Evolutionary conservation across 768 basidiomycete genomes (phyloP).

Genomic region (Leucocoprinus leucothites): DNA sequence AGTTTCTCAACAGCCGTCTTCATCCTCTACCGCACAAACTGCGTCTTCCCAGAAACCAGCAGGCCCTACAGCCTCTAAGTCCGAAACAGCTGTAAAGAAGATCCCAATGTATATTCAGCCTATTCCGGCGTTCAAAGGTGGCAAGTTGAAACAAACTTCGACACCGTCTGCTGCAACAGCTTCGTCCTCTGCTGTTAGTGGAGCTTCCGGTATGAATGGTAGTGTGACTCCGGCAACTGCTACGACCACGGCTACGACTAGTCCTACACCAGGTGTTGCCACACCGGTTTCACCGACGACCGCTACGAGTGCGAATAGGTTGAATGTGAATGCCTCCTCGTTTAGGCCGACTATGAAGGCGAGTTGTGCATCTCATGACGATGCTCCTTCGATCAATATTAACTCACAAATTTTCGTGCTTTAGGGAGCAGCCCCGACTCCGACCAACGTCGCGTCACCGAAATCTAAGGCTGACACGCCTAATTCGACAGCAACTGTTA

Average conservation of each 20-base stretch:
- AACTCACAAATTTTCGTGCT: constrained; percentile 20
- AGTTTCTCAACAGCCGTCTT: constrained; percentile 8
- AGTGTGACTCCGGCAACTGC: constrained; percentile 20
- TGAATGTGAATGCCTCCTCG: constrained; percentile 88
- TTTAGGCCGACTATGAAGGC: constrained; percentile 90
- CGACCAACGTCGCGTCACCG: constrained; percentile 41
- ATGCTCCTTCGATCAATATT: constrained; percentile 56
- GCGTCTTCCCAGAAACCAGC: constrained; percentile 23
- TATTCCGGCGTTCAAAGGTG: constrained; percentile 89
- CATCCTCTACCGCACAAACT: neutral
- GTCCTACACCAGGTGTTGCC: constrained; percentile 19
- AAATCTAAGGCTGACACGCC: constrained; percentile 69
- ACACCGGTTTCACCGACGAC: constrained; percentile 46
- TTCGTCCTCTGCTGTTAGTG: constrained; percentile 8
- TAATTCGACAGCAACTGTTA: constrained; percentile 45
- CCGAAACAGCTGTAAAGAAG: constrained; percentile 32
- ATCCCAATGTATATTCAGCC: constrained; percentile 80
- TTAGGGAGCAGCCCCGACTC: constrained; percentile 21
- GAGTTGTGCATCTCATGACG: constrained; percentile 35
- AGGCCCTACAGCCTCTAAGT: constrained; percentile 20
- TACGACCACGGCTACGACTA: too few relatives aligned
- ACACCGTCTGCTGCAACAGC: neutral
- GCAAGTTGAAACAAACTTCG: constrained; percentile 30
- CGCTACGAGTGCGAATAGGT: constrained; percentile 46
- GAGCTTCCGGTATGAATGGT: constrained; percentile 16